Evolutionary conservation across 1,284 basidiomycete genomes (phyloP).

Genomic region (Sporisorium graminicola): DNA sequence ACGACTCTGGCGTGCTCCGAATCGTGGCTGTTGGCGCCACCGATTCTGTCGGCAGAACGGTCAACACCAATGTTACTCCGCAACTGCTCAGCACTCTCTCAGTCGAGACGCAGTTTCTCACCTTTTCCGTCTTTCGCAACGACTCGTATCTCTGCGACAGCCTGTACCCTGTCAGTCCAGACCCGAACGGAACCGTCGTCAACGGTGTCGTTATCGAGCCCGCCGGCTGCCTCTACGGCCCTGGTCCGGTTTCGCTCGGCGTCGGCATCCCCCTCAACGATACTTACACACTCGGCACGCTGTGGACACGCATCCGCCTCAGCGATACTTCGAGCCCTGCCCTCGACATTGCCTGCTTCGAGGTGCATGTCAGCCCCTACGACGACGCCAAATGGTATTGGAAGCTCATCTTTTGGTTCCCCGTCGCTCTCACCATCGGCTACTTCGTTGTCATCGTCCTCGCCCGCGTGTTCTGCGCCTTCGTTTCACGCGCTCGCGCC

Average conservation of each 20-base stretch:
- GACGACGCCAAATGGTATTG: slow-evolving; percentile 78
- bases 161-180: slow-evolving; percentile 51
- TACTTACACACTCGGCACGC: slow-evolving; percentile 82
- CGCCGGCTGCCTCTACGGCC: slow-evolving; percentile 59
- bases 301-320: slow-evolving; percentile 85
- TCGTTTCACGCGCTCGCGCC: slow-evolving; percentile 39
- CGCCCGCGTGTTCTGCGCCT: slow-evolving; percentile 74
- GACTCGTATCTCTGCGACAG: slow-evolving; percentile 62
- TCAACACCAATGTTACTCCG: slow-evolving; percentile 32
- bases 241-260: slow-evolving; percentile 84
- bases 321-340: slow-evolving; percentile 81
- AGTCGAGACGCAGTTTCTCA: slow-evolving; percentile 55
- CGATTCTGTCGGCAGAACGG: slow-evolving; percentile 39
- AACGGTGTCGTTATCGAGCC: slow-evolving; percentile 39
- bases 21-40: slow-evolving; percentile 59
- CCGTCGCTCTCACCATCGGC: slow-evolving; percentile 80
- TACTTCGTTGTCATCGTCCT: slow-evolving; percentile 85
- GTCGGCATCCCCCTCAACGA: slow-evolving; percentile 79
- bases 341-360: slow-evolving; percentile 82
- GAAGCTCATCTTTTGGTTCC: slow-evolving; percentile 83
- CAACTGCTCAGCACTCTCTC: slow-evolving; percentile 54
- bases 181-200: slow-evolving; percentile 50
- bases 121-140: slow-evolving; percentile 59
- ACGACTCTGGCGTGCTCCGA: slow-evolving; percentile 46
- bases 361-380: slow-evolving; percentile 83